Evolutionary conservation across 805 yeast genomes (phyloP).

Genomic region (Monosporozyma yasuniensis): DNA sequence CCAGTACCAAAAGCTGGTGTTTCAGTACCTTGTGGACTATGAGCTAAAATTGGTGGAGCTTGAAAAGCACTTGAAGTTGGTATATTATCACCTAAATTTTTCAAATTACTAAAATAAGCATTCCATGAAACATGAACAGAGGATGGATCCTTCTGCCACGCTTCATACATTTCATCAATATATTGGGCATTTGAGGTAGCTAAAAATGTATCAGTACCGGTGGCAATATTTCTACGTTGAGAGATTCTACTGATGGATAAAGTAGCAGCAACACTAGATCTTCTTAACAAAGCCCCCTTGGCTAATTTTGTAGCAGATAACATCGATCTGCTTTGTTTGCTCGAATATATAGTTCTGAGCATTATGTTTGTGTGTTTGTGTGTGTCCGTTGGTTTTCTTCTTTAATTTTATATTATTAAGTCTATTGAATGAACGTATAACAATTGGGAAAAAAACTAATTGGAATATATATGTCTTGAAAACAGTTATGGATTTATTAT

Average conservation of each 20-base stretch:
- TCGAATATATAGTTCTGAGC: background rate
- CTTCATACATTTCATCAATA: conserved; percentile 95
- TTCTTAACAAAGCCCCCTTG: background rate
- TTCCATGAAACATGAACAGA: conserved; percentile 96
- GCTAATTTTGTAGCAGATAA: background rate
- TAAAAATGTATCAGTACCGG: conserved; percentile 57
- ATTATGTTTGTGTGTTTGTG: background rate
- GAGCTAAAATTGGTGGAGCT: conserved; percentile 88
- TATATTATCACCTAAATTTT: conserved; percentile 42
- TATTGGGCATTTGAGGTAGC: conserved; percentile 81
- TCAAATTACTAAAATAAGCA: conserved; percentile 89
- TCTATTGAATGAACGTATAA: too few relatives aligned
- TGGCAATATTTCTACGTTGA: background rate
- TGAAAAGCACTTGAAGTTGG: conserved; percentile 69
- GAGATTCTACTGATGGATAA: background rate
- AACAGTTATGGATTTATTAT: background rate
- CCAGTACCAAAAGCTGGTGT: conserved; percentile 38
- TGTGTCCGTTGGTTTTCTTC: background rate
- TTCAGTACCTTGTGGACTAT: conserved; percentile 68
- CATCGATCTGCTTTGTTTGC: background rate
- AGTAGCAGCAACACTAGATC: background rate
- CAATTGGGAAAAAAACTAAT: background rate
- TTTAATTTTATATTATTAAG: background rate
- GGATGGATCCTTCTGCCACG: conserved; percentile 84
- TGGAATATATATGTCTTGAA: background rate